Evolutionary conservation across 768 basidiomycete genomes (phyloP).

Genomic region (Podaxis sp.): DNA sequence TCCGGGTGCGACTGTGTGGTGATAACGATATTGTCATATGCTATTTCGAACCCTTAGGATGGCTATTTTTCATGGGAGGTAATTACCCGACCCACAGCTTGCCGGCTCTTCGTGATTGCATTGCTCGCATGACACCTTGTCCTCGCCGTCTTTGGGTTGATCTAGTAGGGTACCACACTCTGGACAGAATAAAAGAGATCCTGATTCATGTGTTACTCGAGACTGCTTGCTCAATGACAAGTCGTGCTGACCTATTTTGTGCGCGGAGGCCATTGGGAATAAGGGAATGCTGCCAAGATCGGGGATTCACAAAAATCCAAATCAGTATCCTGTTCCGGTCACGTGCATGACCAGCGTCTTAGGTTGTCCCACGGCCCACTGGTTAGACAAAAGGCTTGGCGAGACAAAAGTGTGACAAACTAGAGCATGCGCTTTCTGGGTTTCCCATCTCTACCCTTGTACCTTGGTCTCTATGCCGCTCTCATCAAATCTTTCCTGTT

Average conservation of each 20-base stretch:
- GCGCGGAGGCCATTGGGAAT: conserved; percentile 18
- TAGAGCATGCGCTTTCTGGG: too few species aligned
- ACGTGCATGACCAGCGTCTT: too few species aligned
- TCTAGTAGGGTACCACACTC: conserved; percentile 88
- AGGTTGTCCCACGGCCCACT: too few species aligned
- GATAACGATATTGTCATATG: conserved; percentile 90
- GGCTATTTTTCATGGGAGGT: not conserved
- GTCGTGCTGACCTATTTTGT: conserved; percentile 37
- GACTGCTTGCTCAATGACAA: not conserved
- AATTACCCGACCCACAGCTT: conserved; percentile 59
- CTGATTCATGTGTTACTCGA: conserved; percentile 34
- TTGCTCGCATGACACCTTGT: conserved; percentile 81
- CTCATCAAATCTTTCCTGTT: not conserved
- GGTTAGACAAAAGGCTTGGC: too few species aligned
- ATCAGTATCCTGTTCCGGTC: too few species aligned
- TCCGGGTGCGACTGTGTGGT: conserved; percentile 90
- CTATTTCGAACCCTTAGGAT: conserved; percentile 34
- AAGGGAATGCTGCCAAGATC: not conserved
- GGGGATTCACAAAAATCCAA: too few species aligned
- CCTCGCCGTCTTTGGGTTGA: conserved; percentile 73
- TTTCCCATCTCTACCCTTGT: too few species aligned
- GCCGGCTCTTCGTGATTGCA: conserved; percentile 87
- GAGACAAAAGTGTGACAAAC: too few species aligned
- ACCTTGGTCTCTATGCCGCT: not conserved
- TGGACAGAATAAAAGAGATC: conserved; percentile 93